Evolutionary conservation across 495 filamentous ascomycete species (phyloP).

Genomic region (Penicillium herquei): DNA sequence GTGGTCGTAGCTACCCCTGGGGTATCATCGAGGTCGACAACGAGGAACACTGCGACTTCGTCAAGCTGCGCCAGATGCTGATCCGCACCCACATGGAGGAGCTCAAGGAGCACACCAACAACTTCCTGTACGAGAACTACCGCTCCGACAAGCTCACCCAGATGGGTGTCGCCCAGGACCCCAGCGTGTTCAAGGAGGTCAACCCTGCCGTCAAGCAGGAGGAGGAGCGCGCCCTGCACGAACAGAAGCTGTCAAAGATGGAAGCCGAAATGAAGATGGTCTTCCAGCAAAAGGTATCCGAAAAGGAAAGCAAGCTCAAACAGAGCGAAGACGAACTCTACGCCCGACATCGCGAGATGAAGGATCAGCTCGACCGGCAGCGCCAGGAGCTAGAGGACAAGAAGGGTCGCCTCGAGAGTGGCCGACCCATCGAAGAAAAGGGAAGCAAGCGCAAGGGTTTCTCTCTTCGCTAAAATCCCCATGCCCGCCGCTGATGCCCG

Average conservation of each 20-base stretch:
- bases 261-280: conserved; percentile 99
- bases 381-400: conserved; percentile 94
- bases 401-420: conserved; percentile 89
- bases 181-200: conserved; percentile 99
- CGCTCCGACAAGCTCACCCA: conserved; percentile 96
- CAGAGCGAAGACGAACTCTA: conserved; percentile 99
- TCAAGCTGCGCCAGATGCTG: conserved; percentile 99
- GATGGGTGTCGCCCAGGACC: conserved; percentile 98
- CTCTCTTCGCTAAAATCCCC: conserved; percentile 75
- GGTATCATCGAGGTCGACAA: conserved; percentile 99
- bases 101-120: conserved; percentile 99
- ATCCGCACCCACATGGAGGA: conserved; percentile 99
- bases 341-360: conserved; percentile 97
- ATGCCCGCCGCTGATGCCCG: conserved; percentile 27
- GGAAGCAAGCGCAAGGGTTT: conserved; percentile 87
- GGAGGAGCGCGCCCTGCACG: conserved; percentile 94
- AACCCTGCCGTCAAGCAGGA: conserved; percentile 99
- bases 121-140: conserved; percentile 98
- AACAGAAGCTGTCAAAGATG: conserved; percentile 99
- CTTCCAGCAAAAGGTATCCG: conserved; percentile 99
- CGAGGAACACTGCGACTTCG: conserved; percentile 99
- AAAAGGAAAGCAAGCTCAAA: conserved; percentile 99
- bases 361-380: conserved; percentile 96
- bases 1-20: conserved; percentile 96
- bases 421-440: conserved; percentile 93